These are phyloP conservation scores for Panellus pusillus DNA, from an alignment of 768 basidiomycete genomes.

Conservation along the genomic window DNA sequence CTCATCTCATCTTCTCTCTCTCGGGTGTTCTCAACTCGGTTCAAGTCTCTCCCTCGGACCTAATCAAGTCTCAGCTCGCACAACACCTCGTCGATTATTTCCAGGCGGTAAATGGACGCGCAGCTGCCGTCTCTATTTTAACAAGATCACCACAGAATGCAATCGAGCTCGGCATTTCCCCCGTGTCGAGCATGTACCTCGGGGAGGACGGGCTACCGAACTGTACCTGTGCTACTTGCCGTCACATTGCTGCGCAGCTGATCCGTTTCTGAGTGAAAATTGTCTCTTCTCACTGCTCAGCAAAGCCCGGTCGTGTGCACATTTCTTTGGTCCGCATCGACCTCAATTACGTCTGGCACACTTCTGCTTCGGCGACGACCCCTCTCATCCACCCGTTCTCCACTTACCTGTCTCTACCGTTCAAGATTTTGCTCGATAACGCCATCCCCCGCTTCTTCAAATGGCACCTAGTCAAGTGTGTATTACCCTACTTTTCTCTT, in stretches of 20 bases:
- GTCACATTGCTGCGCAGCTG: not conserved
- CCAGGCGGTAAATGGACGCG: conserved; percentile 38
- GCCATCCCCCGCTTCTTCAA: conserved; percentile 54
- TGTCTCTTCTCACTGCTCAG: conserved; percentile 28
- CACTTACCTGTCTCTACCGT: conserved; percentile 53
- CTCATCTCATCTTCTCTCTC: conserved; percentile 52
- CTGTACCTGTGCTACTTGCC: conserved; percentile 31
- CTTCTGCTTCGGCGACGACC: conserved; percentile 15
- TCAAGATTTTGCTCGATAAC: conserved; percentile 50
- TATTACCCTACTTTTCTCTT: conserved; percentile 15
- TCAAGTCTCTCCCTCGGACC: conserved; percentile 36
- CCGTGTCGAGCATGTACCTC: conserved; percentile 53
- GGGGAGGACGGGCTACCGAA: conserved; percentile 44
- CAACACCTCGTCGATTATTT: conserved; percentile 52
- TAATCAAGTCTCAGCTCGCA: conserved; percentile 51
- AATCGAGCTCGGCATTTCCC: conserved; percentile 53
- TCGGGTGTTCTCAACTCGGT: conserved; percentile 52
- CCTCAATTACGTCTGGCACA: conserved; percentile 38
- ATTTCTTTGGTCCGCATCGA: conserved; percentile 40
- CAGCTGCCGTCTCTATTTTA: not conserved
- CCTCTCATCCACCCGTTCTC: conserved; percentile 52
- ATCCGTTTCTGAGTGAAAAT: conserved; percentile 16
- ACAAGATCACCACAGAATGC: conserved; percentile 49
- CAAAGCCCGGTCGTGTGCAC: conserved; percentile 30
- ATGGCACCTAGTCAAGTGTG: conserved; percentile 60